Conservation (phyloP, 2,329 filamentous ascomycete species). For the Pyricularia grisea region DNA sequence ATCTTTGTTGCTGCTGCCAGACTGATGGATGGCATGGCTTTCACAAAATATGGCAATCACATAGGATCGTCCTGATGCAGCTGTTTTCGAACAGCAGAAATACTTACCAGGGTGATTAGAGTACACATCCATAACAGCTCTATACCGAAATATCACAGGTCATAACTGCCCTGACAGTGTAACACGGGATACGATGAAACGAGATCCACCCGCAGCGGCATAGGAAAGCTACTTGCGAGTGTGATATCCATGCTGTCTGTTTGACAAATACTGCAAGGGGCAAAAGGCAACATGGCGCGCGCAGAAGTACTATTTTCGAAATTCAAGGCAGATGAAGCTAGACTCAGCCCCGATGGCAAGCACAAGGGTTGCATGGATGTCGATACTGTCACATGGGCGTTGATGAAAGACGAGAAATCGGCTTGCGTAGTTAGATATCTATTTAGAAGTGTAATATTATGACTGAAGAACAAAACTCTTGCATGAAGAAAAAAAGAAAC, state of each 20-base stretch:
- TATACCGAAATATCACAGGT: background rate
- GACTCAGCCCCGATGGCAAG: no score
- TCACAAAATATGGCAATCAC: background rate
- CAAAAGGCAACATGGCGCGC: no score
- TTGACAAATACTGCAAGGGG: no score
- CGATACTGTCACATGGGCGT: no score
- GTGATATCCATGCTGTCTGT: no score
- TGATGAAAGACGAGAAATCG: no score
- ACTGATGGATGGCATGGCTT: background rate
- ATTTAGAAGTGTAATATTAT: background rate
- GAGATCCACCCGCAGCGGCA: background rate
- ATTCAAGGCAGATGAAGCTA: no score
- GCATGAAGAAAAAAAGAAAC: background rate
- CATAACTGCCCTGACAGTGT: no score
- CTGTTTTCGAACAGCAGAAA: background rate
- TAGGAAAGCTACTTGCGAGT: background rate
- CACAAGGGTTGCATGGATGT: no score
- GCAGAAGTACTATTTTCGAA: no score
- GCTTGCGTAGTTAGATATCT: no score
- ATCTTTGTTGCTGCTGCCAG: background rate
- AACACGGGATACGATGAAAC: background rate
- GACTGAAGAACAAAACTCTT: background rate
- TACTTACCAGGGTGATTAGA: background rate
- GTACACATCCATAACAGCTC: no score
- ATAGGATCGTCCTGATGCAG: background rate